Percentiles rank a stretch among this genome's conserved stretches.
phyloP scores from a whole-genome alignment of 2,329 filamentous ascomycete species.

The Sphaerostilbella broomeana region DNA sequence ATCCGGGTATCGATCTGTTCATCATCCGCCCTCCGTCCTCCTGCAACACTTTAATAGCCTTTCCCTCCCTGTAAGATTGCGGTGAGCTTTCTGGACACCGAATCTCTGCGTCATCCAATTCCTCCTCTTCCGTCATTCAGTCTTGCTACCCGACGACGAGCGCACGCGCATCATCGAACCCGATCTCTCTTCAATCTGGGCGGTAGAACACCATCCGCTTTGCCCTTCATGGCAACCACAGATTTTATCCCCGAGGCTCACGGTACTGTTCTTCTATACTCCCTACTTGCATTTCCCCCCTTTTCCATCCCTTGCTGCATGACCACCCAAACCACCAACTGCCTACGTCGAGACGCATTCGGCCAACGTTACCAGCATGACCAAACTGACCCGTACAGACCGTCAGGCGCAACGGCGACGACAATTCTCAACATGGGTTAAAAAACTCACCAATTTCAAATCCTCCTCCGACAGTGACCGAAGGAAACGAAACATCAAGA shows the following conservation, averaged over 20 bases:
- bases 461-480: slow-evolving; percentile 55
- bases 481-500: slow-evolving; percentile 35
- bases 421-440: slow-evolving; percentile 90
- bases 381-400: slow-evolving; percentile 46
- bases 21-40: neutral
- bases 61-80: neutral
- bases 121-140: slow-evolving; percentile 5
- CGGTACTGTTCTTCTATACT: slow-evolving; percentile 26
- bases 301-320: neutral
- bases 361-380: neutral
- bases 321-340: slow-evolving; percentile 2
- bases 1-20: slow-evolving; percentile 7
- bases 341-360: too few species aligned
- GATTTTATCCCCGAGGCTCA: slow-evolving; percentile 35
- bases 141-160: neutral
- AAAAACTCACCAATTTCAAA: slow-evolving; percentile 85
- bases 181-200: slow-evolving; percentile 1
- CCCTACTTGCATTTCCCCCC: slow-evolving; percentile 3
- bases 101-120: neutral
- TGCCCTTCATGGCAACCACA: slow-evolving; percentile 29
- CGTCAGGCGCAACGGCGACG: slow-evolving; percentile 63
- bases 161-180: slow-evolving; percentile 1
- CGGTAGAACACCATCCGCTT: slow-evolving; percentile 4
- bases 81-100: neutral
- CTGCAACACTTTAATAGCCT: slow-evolving; percentile 3